Percentiles rank a stretch among this genome's conserved stretches.
phyloP scores from a whole-genome alignment of 176 grass and related monocot genomes.

The Typha latifolia region DNA sequence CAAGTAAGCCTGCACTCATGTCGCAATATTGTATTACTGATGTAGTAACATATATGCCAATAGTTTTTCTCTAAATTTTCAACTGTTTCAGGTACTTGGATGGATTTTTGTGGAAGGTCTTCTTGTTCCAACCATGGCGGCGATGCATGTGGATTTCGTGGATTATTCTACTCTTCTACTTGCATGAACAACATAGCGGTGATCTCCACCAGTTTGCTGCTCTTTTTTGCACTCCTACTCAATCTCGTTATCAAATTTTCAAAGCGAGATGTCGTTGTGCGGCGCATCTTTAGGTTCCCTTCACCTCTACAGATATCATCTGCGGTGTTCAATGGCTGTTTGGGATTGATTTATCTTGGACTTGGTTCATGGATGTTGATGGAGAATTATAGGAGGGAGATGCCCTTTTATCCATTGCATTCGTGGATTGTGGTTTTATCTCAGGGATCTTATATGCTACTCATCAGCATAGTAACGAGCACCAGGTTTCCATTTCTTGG shows the following conservation, averaged over 20 bases:
- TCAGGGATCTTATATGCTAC: constrained; percentile 36
- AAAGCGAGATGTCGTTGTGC: constrained; percentile 10
- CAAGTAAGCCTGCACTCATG: no score
- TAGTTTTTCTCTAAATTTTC: no score
- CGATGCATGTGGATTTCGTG: constrained; percentile 18
- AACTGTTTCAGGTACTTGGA: constrained; percentile 32
- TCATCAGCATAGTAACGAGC: constrained; percentile 27
- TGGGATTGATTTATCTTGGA: constrained; percentile 52
- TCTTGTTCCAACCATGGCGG: constrained; percentile 30
- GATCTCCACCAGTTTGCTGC: background rate
- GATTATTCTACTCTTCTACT: constrained; percentile 44
- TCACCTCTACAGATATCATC: constrained; percentile 23
- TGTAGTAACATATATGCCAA: no score
- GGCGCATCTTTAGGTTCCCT: constrained; percentile 14
- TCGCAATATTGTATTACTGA: no score
- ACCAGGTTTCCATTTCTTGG: constrained; percentile 27
- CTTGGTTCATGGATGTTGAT: constrained; percentile 45
- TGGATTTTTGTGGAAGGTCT: constrained; percentile 24
- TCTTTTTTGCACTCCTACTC: constrained; percentile 25
- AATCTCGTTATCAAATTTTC: constrained; percentile 35
- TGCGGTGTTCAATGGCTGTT: constrained; percentile 24
- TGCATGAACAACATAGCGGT: constrained; percentile 57
- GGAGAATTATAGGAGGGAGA: constrained; percentile 18
- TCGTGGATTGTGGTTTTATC: constrained; percentile 46
- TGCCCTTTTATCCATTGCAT: constrained; percentile 21